A percentile compares a stretch with the other conserved stretches of the same genome.
Evolutionary conservation across 163 green algal genomes (phyloP).

Genomic region (Volvox carteri): DNA sequence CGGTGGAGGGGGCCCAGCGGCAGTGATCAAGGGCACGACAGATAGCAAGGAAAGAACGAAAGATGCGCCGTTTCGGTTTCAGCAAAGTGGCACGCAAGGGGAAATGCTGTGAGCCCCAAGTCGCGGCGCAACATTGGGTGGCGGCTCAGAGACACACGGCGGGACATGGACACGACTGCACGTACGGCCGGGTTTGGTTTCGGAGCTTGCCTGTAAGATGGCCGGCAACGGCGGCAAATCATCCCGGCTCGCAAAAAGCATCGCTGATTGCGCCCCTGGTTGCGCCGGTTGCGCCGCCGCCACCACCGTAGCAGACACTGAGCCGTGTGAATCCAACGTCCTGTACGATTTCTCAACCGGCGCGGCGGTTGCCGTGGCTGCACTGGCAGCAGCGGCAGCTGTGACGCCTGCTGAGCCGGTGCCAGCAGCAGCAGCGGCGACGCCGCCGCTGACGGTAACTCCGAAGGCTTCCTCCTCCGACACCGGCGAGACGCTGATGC

Average conservation of each 20-base stretch:
- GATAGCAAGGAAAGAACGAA: neutral
- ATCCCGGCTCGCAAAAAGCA: neutral
- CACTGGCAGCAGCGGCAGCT: neutral
- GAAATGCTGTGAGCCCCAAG: neutral
- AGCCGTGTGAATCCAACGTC: neutral
- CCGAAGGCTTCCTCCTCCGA: neutral
- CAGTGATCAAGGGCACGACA: neutral
- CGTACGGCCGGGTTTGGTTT: too few relatives aligned
- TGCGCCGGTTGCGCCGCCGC: too few relatives aligned
- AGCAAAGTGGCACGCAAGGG: neutral
- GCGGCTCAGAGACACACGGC: too few relatives aligned
- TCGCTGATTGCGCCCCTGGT: too few relatives aligned
- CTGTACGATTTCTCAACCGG: neutral
- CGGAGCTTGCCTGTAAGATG: conserved; percentile 33
- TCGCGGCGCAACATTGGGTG: too few relatives aligned
- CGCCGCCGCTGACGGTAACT: neutral
- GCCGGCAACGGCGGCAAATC: conserved; percentile 44
- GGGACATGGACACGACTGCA: too few relatives aligned
- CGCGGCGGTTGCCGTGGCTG: neutral
- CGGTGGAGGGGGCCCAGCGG: neutral
- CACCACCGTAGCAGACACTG: neutral
- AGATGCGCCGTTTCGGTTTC: neutral
- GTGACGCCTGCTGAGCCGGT: neutral
- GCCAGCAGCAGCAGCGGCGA: neutral
- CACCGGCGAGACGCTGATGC: neutral